phyloP scores from a whole-genome alignment of 306 rosid genomes.

The Vigna unguiculata region DNA sequence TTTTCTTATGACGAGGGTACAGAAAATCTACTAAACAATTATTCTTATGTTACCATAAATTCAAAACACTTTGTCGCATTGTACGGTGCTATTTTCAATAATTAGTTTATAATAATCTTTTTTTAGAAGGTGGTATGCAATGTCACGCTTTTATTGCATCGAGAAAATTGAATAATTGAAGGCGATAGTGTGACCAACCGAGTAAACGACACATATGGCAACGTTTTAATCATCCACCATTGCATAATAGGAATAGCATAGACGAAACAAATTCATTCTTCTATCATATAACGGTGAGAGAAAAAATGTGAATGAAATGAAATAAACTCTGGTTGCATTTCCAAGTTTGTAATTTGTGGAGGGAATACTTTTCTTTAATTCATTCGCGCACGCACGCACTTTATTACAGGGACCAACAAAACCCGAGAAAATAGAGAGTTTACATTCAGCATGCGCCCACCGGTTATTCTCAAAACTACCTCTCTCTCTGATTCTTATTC shows the following conservation, averaged over 20 bases:
- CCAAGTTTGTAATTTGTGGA: neutral
- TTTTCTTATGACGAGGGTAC: too few relatives aligned
- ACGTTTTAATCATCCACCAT: neutral
- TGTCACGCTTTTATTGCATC: neutral
- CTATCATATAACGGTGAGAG: neutral
- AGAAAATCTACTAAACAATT: too few relatives aligned
- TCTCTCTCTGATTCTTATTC: slow-evolving; percentile 15
- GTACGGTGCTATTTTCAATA: neutral
- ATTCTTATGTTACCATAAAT: too few relatives aligned
- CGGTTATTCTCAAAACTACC: slow-evolving; percentile 48
- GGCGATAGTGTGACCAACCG: neutral
- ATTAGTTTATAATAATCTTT: too few relatives aligned
- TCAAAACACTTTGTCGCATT: too few relatives aligned
- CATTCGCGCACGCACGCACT: neutral
- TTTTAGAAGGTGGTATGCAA: neutral
- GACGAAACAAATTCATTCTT: neutral
- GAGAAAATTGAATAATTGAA: neutral
- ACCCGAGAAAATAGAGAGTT: neutral
- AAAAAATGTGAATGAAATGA: neutral
- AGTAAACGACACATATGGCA: neutral
- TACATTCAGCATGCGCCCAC: slow-evolving; percentile 73
- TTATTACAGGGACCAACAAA: slow-evolving; percentile 7
- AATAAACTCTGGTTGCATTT: neutral
- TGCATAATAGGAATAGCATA: neutral
- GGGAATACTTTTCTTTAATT: slow-evolving; percentile 10